phyloP scores from a whole-genome alignment of 345 rosid species.

The Eucalyptus melliodora region DNA sequence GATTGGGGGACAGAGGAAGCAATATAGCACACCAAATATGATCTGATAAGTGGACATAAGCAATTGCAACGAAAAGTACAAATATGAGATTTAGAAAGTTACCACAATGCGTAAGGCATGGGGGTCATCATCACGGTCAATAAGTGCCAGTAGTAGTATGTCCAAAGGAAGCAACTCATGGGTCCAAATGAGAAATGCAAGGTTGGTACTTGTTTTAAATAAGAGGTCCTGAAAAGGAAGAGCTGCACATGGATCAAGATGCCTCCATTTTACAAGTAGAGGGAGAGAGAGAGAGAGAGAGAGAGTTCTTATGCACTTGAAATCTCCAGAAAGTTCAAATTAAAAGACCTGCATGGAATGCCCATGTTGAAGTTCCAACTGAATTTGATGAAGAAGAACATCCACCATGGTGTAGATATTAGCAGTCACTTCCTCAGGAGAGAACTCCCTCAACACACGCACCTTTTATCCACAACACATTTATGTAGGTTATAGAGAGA shows the following conservation, averaged over 20 bases:
- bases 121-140: slow-evolving; percentile 92
- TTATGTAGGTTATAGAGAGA: not conserved
- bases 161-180: slow-evolving; percentile 94
- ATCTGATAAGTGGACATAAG: not conserved
- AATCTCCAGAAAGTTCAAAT: not conserved
- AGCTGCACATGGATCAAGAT: not conserved
- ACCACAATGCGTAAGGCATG: slow-evolving; percentile 92
- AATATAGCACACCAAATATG: not conserved
- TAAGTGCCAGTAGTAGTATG: slow-evolving; percentile 84
- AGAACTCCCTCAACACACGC: slow-evolving; percentile 78
- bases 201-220: slow-evolving; percentile 59
- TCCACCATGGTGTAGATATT: slow-evolving; percentile 96
- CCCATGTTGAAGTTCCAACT: slow-evolving; percentile 70
- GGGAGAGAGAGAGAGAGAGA: not conserved
- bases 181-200: slow-evolving; percentile 76
- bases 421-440: slow-evolving; percentile 92
- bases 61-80: not conserved
- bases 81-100: slow-evolving; percentile 4
- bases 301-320: not conserved
- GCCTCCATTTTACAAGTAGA: not conserved
- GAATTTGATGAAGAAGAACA: slow-evolving; percentile 81
- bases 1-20: not conserved
- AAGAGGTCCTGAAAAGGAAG: slow-evolving; percentile 45
- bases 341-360: slow-evolving; percentile 53
- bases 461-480: slow-evolving; percentile 29